phyloP scores from a whole-genome alignment of 2,329 filamentous ascomycete genomes.

The Geoglossum cookeanum region DNA sequence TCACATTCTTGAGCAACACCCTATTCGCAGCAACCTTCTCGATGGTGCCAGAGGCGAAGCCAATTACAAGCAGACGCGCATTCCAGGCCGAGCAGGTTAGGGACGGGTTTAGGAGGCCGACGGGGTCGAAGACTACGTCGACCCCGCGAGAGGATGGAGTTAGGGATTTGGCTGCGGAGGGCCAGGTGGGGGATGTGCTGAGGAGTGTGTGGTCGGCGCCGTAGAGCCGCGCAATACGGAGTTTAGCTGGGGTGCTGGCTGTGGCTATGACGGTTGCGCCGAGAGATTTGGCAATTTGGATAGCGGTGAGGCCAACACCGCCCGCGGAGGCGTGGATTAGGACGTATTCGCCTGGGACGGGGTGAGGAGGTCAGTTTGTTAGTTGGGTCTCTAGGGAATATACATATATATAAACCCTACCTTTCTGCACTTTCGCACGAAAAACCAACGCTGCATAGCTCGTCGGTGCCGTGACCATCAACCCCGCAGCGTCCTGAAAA shows the following conservation, averaged over 20 bases:
- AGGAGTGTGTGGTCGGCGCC: slow-evolving; percentile 73
- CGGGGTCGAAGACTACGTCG: slow-evolving; percentile 89
- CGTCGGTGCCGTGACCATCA: slow-evolving; percentile 86
- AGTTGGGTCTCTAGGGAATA: neutral
- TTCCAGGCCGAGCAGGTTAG: slow-evolving; percentile 93
- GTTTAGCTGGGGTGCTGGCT: slow-evolving; percentile 61
- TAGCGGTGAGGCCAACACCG: slow-evolving; percentile 76
- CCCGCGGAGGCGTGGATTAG: slow-evolving; percentile 85
- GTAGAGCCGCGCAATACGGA: slow-evolving; percentile 57
- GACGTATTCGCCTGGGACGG: slow-evolving; percentile 50
- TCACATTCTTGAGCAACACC: slow-evolving; percentile 84
- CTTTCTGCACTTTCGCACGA: slow-evolving; percentile 51
- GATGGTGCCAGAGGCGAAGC: slow-evolving; percentile 70
- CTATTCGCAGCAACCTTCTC: slow-evolving; percentile 89
- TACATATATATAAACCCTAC: slow-evolving; percentile 10
- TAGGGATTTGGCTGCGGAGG: slow-evolving; percentile 52
- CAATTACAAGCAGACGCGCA: slow-evolving; percentile 68
- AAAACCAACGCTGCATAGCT: slow-evolving; percentile 69
- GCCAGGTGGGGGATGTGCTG: slow-evolving; percentile 50
- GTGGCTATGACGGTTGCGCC: slow-evolving; percentile 90
- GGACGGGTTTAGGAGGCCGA: slow-evolving; percentile 70
- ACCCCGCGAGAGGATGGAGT: slow-evolving; percentile 57
- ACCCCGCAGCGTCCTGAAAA: slow-evolving; percentile 64
- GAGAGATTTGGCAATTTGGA: slow-evolving; percentile 83
- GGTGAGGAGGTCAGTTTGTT: too few species aligned